These are phyloP conservation scores for Ceratobasidium theobromae DNA, from an alignment of 1,284 basidiomycete genomes.

Conservation along the genomic window DNA sequence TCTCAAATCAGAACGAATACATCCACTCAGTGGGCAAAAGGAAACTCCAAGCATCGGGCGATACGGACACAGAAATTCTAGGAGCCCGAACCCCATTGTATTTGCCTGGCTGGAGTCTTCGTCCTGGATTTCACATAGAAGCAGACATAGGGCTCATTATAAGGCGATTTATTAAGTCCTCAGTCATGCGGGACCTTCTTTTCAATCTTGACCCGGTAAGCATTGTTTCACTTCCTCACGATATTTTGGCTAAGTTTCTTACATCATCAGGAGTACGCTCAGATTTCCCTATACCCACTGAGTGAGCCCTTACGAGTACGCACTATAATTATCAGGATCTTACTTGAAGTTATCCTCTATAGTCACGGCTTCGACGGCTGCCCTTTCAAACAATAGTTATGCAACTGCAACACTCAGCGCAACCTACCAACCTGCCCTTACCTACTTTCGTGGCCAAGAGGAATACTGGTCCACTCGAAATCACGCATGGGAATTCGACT, in stretches of 20 bases:
- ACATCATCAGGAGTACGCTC: not conserved
- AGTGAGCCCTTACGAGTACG: not conserved
- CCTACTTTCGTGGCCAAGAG: not conserved
- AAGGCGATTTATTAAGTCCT: not conserved
- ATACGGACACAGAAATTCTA: too few relatives aligned
- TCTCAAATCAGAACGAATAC: not conserved
- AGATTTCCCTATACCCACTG: not conserved
- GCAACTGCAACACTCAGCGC: not conserved
- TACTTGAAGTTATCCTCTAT: too few relatives aligned
- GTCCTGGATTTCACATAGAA: not conserved
- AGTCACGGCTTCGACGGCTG: not conserved
- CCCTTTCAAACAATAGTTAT: not conserved
- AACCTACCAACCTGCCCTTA: not conserved
- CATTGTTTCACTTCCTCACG: not conserved
- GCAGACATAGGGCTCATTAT: not conserved
- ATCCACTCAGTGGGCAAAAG: not conserved
- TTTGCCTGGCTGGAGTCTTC: not conserved
- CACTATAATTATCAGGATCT: too few relatives aligned
- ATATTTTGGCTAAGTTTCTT: not conserved
- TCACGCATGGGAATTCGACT: not conserved
- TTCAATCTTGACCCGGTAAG: not conserved
- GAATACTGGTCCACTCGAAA: not conserved
- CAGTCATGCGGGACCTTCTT: not conserved
- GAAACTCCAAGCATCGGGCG: not conserved
- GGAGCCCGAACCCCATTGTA: not conserved